These are phyloP conservation scores for Fusarium subglutinans DNA, from an alignment of 2,329 filamentous ascomycete genomes.

Conservation along the genomic window DNA sequence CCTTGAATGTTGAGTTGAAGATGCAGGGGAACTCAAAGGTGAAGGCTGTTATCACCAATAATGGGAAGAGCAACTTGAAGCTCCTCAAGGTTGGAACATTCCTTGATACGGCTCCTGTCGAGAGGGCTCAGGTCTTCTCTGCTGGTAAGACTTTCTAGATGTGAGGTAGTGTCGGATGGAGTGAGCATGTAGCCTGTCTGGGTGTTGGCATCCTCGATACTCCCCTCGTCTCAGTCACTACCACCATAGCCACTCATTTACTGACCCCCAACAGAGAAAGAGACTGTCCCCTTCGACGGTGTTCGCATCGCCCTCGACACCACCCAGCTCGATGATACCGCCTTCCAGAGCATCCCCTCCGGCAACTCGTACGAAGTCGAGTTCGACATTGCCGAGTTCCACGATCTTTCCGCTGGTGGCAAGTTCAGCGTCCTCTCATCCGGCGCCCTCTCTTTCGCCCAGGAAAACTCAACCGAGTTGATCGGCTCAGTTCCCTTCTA, in stretches of 20 bases:
- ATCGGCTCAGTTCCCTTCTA: conserved; percentile 64
- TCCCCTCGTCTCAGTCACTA: neutral
- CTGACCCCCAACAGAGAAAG: conserved; percentile 42
- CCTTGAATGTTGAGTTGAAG: conserved; percentile 57
- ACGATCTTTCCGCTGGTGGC: conserved; percentile 62
- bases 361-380: conserved; percentile 61
- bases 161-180: neutral
- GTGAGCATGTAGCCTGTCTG: neutral
- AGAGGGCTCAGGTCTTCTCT: conserved; percentile 62
- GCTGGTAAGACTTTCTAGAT: conserved; percentile 46
- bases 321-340: conserved; percentile 54
- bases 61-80: conserved; percentile 58
- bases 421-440: conserved; percentile 64
- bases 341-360: conserved; percentile 60
- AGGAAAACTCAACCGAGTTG: conserved; percentile 61
- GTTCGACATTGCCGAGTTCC: conserved; percentile 65
- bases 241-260: neutral
- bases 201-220: neutral
- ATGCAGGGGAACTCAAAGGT: conserved; percentile 62
- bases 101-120: conserved; percentile 60
- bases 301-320: conserved; percentile 61
- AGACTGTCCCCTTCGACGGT: conserved; percentile 61
- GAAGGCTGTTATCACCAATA: conserved; percentile 64
- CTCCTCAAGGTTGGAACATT: conserved; percentile 64
- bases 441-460: conserved; percentile 66